Conservation (phyloP, 2,329 filamentous ascomycete species). For the Colletotrichum sp. region DNA sequence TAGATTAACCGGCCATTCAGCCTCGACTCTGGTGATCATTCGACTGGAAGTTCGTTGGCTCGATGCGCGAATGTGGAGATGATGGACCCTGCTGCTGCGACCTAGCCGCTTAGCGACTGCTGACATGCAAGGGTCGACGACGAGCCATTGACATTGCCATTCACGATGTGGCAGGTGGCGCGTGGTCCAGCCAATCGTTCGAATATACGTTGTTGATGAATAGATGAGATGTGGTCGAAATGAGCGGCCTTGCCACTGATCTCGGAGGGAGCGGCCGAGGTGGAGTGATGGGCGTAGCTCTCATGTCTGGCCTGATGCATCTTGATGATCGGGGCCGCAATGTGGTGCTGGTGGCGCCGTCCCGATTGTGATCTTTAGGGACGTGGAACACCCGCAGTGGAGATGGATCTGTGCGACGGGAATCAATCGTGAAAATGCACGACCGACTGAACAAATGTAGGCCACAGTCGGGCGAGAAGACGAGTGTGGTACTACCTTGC, state of each 20-base stretch:
- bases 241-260: constrained; percentile 9
- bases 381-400: background rate
- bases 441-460: background rate
- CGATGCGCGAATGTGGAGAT: constrained; percentile 1
- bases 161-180: constrained; percentile 5
- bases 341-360: background rate
- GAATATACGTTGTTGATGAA: background rate
- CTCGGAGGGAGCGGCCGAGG: background rate
- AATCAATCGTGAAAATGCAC: background rate
- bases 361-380: background rate
- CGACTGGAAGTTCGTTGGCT: background rate
- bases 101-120: constrained; percentile 1
- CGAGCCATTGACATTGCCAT: background rate
- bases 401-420: background rate
- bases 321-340: background rate
- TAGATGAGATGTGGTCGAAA: background rate
- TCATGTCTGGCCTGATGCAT: background rate
- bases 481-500: background rate
- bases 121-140: constrained; percentile 19
- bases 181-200: background rate
- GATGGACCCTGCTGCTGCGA: background rate
- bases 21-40: background rate
- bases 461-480: background rate
- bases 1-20: constrained; percentile 18
- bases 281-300: background rate